These are phyloP conservation scores for Penicillium glabrum DNA, from an alignment of 2,329 filamentous ascomycete genomes.

Conservation along the genomic window DNA sequence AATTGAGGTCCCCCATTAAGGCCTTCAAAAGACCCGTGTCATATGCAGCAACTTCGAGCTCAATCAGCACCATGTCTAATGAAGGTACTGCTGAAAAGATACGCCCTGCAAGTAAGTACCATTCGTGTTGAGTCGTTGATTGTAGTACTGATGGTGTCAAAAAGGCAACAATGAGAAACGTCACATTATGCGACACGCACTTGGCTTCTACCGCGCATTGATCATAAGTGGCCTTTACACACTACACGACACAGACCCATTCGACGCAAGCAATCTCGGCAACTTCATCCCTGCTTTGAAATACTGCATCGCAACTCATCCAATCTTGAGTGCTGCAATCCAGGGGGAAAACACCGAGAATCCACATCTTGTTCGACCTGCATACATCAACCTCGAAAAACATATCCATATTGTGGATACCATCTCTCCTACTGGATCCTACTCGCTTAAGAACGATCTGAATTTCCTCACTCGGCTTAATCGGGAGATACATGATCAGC, in stretches of 20 bases:
- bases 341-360: not conserved
- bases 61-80: too few relatives aligned
- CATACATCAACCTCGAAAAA: not conserved
- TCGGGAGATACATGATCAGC: not conserved
- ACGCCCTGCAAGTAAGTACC: not conserved
- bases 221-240: not conserved
- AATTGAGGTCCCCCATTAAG: too few relatives aligned
- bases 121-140: not conserved
- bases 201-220: not conserved
- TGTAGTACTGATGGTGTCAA: not conserved
- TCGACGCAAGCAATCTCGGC: not conserved
- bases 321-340: not conserved
- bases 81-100: too few relatives aligned
- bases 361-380: not conserved
- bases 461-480: not conserved
- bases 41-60: too few relatives aligned
- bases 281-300: conserved; percentile 1
- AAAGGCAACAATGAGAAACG: not conserved
- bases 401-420: not conserved
- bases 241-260: not conserved
- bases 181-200: not conserved
- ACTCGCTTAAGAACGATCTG: not conserved
- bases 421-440: not conserved
- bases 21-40: too few relatives aligned
- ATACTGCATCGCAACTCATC: not conserved